These are phyloP conservation scores for Parmelia sp. DNA, from an alignment of 495 filamentous ascomycete genomes.

Conservation along the genomic window DNA sequence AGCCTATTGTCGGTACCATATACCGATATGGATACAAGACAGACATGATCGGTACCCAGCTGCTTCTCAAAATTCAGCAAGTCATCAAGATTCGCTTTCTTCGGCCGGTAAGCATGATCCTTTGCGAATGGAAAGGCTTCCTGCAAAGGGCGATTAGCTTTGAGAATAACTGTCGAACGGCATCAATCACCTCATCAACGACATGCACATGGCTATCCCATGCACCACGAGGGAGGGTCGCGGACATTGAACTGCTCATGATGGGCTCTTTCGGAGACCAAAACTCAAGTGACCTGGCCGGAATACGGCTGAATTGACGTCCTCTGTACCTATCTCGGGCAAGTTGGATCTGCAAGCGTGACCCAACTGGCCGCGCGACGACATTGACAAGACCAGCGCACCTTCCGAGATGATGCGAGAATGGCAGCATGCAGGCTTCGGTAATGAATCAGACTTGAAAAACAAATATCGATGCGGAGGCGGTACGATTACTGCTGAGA, in stretches of 20 bases:
- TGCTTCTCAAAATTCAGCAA: not conserved
- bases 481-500: too few species aligned
- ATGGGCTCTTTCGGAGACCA: not conserved
- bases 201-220: conserved; percentile 3
- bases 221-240: not conserved
- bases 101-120: not conserved
- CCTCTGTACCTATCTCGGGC: not conserved
- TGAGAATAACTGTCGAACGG: not conserved
- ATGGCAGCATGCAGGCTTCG: not conserved
- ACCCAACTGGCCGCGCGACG: not conserved
- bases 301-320: not conserved
- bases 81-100: not conserved
- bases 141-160: not conserved
- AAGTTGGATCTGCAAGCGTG: not conserved
- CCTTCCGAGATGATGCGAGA: not conserved
- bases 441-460: not conserved
- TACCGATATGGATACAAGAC: not conserved
- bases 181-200: not conserved
- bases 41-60: conserved; percentile 1
- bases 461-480: too few species aligned
- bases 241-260: not conserved
- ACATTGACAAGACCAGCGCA: not conserved
- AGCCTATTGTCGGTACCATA: conserved; percentile 1
- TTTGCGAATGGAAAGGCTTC: not conserved
- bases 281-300: not conserved